Conservation (phyloP, 2,329 filamentous ascomycete species). For the Claviceps humidiphila region DNA sequence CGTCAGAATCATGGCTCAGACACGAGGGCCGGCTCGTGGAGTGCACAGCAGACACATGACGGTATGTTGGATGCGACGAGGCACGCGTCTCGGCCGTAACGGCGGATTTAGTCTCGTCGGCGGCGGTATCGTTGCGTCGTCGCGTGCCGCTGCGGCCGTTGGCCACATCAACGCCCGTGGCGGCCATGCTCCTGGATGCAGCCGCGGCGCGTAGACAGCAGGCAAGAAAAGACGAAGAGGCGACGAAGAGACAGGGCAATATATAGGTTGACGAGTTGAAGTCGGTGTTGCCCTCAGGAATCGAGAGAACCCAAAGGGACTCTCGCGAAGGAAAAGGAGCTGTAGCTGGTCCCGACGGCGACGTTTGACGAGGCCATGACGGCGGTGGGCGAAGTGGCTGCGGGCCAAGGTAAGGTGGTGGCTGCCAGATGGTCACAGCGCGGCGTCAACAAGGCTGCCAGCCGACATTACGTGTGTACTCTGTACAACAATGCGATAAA, state of each 20-base stretch:
- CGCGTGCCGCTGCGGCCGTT: slow-evolving; percentile 12
- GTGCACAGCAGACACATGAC: slow-evolving; percentile 84
- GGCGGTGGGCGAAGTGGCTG: not conserved
- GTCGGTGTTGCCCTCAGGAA: not conserved
- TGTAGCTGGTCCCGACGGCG: not conserved
- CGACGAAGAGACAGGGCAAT: not conserved
- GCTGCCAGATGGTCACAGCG: not conserved
- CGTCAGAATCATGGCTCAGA: slow-evolving; percentile 68
- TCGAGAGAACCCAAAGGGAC: not conserved
- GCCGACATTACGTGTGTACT: too few species aligned
- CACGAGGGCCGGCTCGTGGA: slow-evolving; percentile 59
- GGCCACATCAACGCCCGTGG: slow-evolving; percentile 23
- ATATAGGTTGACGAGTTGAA: not conserved
- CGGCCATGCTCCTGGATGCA: slow-evolving; percentile 24
- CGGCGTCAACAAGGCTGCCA: not conserved
- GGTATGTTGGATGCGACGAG: slow-evolving; percentile 51
- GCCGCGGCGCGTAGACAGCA: not conserved
- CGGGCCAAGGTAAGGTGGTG: too few species aligned
- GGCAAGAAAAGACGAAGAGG: not conserved
- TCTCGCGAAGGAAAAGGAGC: not conserved
- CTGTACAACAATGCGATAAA: too few species aligned
- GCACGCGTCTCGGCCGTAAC: slow-evolving; percentile 12
- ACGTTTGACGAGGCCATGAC: not conserved
- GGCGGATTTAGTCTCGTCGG: slow-evolving; percentile 11
- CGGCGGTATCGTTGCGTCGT: slow-evolving; percentile 13